Evolutionary conservation across 768 basidiomycete species (phyloP), one percentile per base, ranked within the genome.

Genomic region (Gymnopilus junonius): DNA sequence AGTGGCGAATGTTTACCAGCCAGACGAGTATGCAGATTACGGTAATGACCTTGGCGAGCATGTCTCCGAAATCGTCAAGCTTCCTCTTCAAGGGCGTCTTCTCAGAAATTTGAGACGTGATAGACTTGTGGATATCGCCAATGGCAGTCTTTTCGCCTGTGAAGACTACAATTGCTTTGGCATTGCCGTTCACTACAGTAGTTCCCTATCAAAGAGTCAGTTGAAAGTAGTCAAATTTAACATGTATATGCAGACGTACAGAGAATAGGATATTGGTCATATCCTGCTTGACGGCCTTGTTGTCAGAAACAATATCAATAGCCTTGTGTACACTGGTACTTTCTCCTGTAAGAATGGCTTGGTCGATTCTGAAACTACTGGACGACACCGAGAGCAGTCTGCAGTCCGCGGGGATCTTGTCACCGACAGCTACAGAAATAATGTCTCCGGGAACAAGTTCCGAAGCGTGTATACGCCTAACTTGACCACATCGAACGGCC

Each of bases 51-150:
- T 98, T 99, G 29, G 97, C 97, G 55, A 99, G 85, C 85, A 91
- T 90, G 72, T 99, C 96, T 62, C 97, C 97, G 68, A 99, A 99
- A 74, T 99, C 97, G 74, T 99, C 97, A 48, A 99, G 85, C 76
- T 98, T 98, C 65, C 93, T 90, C 77, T 99, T 99, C 55, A 99
- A 79, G 0, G 97, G 97, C 0, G 97, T 99, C 83, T 99, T 98
- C 70, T 98, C 96, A 58, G 84, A 88, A 67, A 96, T 96, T 74
- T 97, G 95, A 32, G 90, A 85, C 6, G 93, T 87, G 75, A 99
- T 99, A 46, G 95, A 97, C 70, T 94, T 92, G 82, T 99, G 97
- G 67, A 99, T 99, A 71, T 97, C 91, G 29, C 97, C 97, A 68
- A 99, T 95, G 51, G 97, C 97, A 17, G 97, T 98, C 59, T 85